Conservation (phyloP, 495 filamentous ascomycete genomes). For the Cudoniella acicularis region DNA sequence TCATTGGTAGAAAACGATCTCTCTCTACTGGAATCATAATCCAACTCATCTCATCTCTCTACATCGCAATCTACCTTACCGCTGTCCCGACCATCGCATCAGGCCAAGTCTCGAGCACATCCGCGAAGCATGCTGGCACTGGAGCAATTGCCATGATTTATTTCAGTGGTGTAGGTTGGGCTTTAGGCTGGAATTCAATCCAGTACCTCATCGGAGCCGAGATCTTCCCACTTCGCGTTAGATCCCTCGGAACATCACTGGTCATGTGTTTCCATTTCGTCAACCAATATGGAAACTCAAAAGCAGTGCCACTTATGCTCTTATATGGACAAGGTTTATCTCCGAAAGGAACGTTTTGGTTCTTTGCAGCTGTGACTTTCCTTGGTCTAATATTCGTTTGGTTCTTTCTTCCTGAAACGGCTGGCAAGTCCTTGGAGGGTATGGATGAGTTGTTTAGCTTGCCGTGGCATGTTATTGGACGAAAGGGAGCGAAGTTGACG, state of each 20-base stretch:
- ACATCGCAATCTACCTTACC: conserved; percentile 63
- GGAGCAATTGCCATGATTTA: conserved; percentile 66
- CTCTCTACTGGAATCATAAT: conserved; percentile 59
- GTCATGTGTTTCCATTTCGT: conserved; percentile 62
- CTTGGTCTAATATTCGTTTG: conserved; percentile 34
- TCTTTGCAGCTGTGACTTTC: conserved; percentile 59
- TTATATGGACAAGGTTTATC: conserved; percentile 43
- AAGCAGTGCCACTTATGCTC: conserved; percentile 45
- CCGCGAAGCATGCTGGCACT: conserved; percentile 10
- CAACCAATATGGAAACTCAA: conserved; percentile 70
- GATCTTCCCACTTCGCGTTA: conserved; percentile 63
- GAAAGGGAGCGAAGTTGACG: conserved; percentile 12
- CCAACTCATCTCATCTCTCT: conserved; percentile 62
- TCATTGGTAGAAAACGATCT: conserved; percentile 66
- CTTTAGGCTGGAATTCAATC: conserved; percentile 71
- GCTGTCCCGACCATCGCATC: conserved; percentile 39
- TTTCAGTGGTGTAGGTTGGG: conserved; percentile 63
- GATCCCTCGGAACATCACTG: conserved; percentile 45
- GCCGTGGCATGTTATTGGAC: conserved; percentile 15
- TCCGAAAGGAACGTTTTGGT: conserved; percentile 59
- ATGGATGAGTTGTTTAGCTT: conserved; percentile 21
- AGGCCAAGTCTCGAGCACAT: conserved; percentile 28
- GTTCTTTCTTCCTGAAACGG: conserved; percentile 23
- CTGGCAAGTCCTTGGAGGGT: conserved; percentile 16
- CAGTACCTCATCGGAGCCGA: conserved; percentile 74